Evolutionary conservation across 2,329 filamentous ascomycete genomes (phyloP).

Genomic region (Didymella exigua): DNA sequence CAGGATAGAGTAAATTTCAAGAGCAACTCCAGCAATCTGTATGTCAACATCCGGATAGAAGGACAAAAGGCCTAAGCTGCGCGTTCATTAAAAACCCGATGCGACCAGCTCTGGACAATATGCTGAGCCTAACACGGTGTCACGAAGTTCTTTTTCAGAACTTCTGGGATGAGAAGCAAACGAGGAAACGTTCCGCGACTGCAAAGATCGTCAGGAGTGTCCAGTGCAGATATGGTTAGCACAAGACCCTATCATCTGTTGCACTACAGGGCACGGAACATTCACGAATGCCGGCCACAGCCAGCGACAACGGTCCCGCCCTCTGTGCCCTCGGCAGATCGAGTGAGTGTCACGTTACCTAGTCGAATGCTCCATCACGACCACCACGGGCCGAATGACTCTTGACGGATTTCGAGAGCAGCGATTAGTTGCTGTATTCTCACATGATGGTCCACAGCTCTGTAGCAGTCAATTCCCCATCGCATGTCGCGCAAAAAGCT

Average conservation of each 20-base stretch:
- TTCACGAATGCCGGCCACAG: constrained; percentile 6
- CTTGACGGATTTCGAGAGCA: not conserved
- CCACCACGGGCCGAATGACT: not conserved
- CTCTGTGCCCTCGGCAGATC: not conserved
- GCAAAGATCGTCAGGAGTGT: constrained; percentile 16
- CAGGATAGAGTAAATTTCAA: constrained; percentile 8
- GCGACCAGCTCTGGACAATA: not conserved
- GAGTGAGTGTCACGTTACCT: constrained; percentile 13
- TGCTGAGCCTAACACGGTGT: not conserved
- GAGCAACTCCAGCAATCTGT: constrained; percentile 6
- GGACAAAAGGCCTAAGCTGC: not conserved
- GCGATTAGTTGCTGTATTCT: not conserved
- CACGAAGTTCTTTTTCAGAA: constrained; percentile 10
- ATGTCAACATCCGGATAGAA: not conserved
- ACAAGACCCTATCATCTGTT: constrained; percentile 4
- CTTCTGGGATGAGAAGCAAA: constrained; percentile 14
- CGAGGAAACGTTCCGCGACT: constrained; percentile 2
- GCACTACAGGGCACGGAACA: constrained; percentile 16
- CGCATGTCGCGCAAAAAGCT: not conserved
- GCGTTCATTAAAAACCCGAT: constrained; percentile 2
- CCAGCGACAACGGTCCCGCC: constrained; percentile 17
- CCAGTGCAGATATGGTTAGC: constrained; percentile 1
- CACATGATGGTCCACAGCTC: not conserved
- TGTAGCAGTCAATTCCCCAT: not conserved
- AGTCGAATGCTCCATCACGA: not conserved